Base-by-base conservation (phyloP, 306 rosid genomes). In the Clitoria ternatea region DNA sequence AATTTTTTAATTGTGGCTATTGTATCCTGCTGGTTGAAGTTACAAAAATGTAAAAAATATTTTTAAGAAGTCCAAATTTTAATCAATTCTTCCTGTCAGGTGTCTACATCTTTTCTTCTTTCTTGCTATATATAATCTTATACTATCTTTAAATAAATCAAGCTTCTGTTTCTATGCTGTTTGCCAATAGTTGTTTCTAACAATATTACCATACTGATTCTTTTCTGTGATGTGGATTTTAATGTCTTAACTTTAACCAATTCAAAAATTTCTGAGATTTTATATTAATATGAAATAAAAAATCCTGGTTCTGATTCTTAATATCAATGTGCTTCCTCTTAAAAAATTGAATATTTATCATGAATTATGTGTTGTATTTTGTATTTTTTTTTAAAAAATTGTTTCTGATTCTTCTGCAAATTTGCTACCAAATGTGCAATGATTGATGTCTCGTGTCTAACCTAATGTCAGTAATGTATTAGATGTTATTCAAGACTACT, bases 391-490 rank as follows among this genome's bases (percentile, higher is more conserved):
- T n/a, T n/a, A n/a, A n/a, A n/a, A n/a, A n/a, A n/a, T n/a, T n/a
- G n/a, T n/a, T n/a, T n/a, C n/a, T 40, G 49, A 70, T 75, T 69
- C 72, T 75, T 73, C 37, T 49, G 22, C 17, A 3, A 52, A 18
- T 37, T 70, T 43, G 32, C 26, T 52, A 12, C 33, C 35, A 67
- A 50, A 52, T 73, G 47, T 70, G 27, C 23, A 57, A 59, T 43
- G 13, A 2, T 39, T 13, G 40, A 26, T 44, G 33, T 37, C 20
- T 29, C 4, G 19, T 6, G 33, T 61, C 50, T 50, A 61, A 20
- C 29, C 20, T 20, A 24, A 22, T 29, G 43, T n/a, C n/a, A n/a
- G n/a, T n/a, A n/a, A n/a, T n/a, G n/a, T n/a, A n/a, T n/a, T n/a
- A n/a, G n/a, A n/a, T n/a, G n/a, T n/a, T n/a, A n/a, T 32, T 68